phyloP scores from a whole-genome alignment of 768 basidiomycete species.

The Lactarius akahatsu region DNA sequence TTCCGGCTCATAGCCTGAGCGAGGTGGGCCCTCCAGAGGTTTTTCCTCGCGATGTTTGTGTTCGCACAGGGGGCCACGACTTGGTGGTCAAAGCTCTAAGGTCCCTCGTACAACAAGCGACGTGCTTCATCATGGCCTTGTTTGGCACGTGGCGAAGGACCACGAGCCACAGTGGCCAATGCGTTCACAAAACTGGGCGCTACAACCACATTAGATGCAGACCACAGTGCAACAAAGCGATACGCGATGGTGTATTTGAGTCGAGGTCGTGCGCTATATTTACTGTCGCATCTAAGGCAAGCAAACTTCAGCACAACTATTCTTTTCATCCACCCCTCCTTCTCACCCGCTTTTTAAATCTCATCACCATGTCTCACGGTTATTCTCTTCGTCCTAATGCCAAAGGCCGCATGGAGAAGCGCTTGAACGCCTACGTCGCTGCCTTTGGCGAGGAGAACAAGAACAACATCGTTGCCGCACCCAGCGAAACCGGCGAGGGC shows the following conservation, averaged over 20 bases:
- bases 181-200: constrained; percentile 1
- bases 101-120: not conserved
- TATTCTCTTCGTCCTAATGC: constrained; percentile 18
- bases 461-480: constrained; percentile 6
- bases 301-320: not conserved
- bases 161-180: not conserved
- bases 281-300: not conserved
- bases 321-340: not conserved
- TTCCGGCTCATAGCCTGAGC: not conserved
- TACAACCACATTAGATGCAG: not conserved
- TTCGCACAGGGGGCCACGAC: not conserved
- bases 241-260: constrained; percentile 2
- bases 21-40: not conserved
- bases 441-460: constrained; percentile 13
- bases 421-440: constrained; percentile 9
- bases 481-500: constrained; percentile 12
- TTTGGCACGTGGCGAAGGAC: constrained; percentile 6
- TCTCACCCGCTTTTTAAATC: not conserved
- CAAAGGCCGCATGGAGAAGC: constrained; percentile 8
- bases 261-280: not conserved
- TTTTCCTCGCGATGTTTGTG: not conserved
- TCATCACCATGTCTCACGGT: constrained; percentile 7
- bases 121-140: constrained; percentile 1
- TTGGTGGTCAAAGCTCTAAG: not conserved
- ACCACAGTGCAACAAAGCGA: constrained; percentile 4